A percentile compares a stretch with the other conserved stretches of the same genome.
Evolutionary conservation across 306 rosid species (phyloP).

Genomic region (Cucurbita ficifolia): DNA sequence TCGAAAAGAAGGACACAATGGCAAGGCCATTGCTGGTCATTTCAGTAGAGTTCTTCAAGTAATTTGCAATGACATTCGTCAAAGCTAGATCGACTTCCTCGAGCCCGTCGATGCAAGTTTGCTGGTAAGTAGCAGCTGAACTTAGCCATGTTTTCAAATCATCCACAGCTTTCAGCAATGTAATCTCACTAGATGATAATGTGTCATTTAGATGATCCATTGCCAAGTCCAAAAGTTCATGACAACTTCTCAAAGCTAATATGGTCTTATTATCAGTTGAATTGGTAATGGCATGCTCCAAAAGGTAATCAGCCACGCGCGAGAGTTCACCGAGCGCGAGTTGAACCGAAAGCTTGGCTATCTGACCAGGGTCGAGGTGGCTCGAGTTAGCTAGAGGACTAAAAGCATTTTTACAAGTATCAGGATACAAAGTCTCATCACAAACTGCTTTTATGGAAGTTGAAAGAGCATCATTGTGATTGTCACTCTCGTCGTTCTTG

Average conservation of each 20-base stretch:
- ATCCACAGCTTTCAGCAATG: slow-evolving; percentile 29
- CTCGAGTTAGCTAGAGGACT: slow-evolving; percentile 16
- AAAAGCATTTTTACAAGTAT: slow-evolving; percentile 36
- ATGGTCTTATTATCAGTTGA: slow-evolving; percentile 6
- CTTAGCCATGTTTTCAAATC: slow-evolving; percentile 69
- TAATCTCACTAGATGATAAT: slow-evolving; percentile 9
- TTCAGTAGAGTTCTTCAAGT: slow-evolving; percentile 46
- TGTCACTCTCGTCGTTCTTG: not conserved
- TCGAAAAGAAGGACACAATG: slow-evolving; percentile 39
- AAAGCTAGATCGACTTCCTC: slow-evolving; percentile 17
- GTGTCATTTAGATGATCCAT: slow-evolving; percentile 44
- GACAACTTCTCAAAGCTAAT: slow-evolving; percentile 35
- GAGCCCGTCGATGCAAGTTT: slow-evolving; percentile 58
- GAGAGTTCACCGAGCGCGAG: slow-evolving; percentile 35
- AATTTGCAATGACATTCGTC: not conserved
- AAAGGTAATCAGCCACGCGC: slow-evolving; percentile 19
- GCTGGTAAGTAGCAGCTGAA: slow-evolving; percentile 55
- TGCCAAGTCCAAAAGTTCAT: slow-evolving; percentile 40
- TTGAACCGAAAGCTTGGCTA: slow-evolving; percentile 28
- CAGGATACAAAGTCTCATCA: slow-evolving; percentile 45
- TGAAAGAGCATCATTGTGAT: slow-evolving; percentile 7
- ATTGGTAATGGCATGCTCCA: slow-evolving; percentile 15
- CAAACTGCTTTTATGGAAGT: slow-evolving; percentile 53
- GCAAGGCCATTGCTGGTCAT: slow-evolving; percentile 69
- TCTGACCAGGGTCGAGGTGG: slow-evolving; percentile 28